A percentile compares a stretch with the other conserved stretches of the same genome.
Evolutionary conservation across 345 rosid genomes (phyloP).

Genomic region (Mallotus nudiflorus): DNA sequence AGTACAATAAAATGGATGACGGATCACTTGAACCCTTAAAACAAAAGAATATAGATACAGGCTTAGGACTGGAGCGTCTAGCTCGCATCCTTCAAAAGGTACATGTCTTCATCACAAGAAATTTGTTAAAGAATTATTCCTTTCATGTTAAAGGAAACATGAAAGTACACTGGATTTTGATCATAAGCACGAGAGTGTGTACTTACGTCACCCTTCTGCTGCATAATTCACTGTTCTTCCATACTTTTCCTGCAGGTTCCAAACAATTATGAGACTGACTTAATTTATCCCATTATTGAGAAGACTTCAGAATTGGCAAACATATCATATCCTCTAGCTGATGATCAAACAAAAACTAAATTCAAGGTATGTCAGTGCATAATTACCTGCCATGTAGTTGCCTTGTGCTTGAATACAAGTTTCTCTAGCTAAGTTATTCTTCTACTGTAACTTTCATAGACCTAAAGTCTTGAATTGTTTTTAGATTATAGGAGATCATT

Average conservation of each 20-base stretch:
- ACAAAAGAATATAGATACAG: slow-evolving; percentile 92
- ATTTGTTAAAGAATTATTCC: not conserved
- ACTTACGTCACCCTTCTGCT: slow-evolving; percentile 3
- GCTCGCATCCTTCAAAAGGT: slow-evolving; percentile 91
- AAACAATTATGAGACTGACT: slow-evolving; percentile 92
- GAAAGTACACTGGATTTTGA: not conserved
- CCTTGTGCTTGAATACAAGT: not conserved
- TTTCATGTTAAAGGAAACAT: slow-evolving; percentile 19
- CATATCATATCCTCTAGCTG: slow-evolving; percentile 57
- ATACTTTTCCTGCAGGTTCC: slow-evolving; percentile 59
- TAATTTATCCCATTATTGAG: slow-evolving; percentile 83
- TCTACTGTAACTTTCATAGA: not conserved
- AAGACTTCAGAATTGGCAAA: slow-evolving; percentile 70
- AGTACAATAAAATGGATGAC: slow-evolving; percentile 82
- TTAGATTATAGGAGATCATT: slow-evolving; percentile 87
- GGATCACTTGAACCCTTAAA: slow-evolving; percentile 82
- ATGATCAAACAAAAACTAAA: slow-evolving; percentile 53
- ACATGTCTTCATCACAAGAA: not conserved
- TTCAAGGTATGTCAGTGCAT: slow-evolving; percentile 50
- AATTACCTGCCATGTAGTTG: slow-evolving; percentile 8
- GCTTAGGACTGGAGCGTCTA: slow-evolving; percentile 91
- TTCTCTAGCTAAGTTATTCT: not conserved
- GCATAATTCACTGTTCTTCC: slow-evolving; percentile 9
- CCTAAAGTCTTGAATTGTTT: slow-evolving; percentile 16
- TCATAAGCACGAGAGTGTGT: not conserved